Base-by-base conservation (phyloP, 2,329 filamentous ascomycete species). In the Colletotrichum tabaci region DNA sequence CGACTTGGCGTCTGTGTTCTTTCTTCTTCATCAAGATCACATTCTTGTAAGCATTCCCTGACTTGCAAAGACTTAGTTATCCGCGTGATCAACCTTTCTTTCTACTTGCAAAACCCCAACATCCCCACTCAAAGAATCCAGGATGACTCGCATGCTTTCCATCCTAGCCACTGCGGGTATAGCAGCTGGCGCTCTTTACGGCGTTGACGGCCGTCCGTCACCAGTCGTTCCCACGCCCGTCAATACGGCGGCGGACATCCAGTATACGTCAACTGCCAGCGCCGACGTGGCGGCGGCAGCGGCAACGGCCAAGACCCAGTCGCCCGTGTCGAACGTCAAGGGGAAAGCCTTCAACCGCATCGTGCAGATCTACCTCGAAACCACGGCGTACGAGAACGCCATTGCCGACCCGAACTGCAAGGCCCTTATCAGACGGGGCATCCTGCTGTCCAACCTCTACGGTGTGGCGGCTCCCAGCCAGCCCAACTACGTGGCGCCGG, bases 281-380 rank as follows among this genome's bases (percentile, higher is more conserved):
- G 78, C 83, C 26, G 83, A 84, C 61, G 88, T 92, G 13, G 84
- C 84, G 7, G 85, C 85, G 23, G 89, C 89, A 35, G 85, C 85
- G 61, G 90, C 90, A 7, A 92, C 89, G 1, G 90, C 90, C 12
- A 84, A 86, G 77, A 90, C 90, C 1, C 81, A 83, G 72, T 89
- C 88, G 72, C 89, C 91, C 2, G 89, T 87, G 44, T 91, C 87
- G 78, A 79, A 90, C 76, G 89, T 95, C 61, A 87, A 89, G 78
- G 94, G 94, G 73, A 89, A 91, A 77, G 90, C 87, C 0, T 95
- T 95, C 79, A 87, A 94, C 78, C 90, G 93, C n/a, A 88, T 93
- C 73, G 89, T 90, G 66, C 88, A 90, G 71, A 90, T 95, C 80
- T 95, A 92, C 90, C 86, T 94, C 60, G 93, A 95, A 84, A 95